Percentiles rank a stretch among this genome's conserved stretches.
Conservation (phyloP, 75 land plant genomes). For the Picea glauca region DNA sequence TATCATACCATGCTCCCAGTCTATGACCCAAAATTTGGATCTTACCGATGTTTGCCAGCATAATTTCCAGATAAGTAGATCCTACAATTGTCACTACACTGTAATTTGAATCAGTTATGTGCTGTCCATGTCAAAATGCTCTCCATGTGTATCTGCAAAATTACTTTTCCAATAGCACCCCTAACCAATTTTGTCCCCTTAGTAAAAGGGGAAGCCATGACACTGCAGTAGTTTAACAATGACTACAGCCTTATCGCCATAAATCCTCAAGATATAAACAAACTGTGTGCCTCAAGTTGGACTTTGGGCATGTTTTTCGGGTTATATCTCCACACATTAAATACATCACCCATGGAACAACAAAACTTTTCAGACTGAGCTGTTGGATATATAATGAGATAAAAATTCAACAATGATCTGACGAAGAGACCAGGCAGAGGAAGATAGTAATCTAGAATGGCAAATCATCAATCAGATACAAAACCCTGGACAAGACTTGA, state of each 20-base stretch:
- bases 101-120: neutral
- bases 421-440: neutral
- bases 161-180: neutral
- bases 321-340: neutral
- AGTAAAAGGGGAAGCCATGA: neutral
- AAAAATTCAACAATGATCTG: constrained; percentile 1
- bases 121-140: neutral
- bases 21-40: neutral
- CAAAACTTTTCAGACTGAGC: neutral
- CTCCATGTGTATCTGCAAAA: neutral
- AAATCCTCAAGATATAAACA: constrained; percentile 3
- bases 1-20: neutral
- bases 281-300: neutral
- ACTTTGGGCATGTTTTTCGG: neutral
- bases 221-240: constrained; percentile 1
- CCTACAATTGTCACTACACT: neutral
- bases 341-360: constrained; percentile 3
- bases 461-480: neutral
- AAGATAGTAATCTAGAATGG: neutral
- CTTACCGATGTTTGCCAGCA: neutral
- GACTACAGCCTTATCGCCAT: too few relatives aligned
- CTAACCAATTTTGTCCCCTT: neutral
- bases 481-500: constrained; percentile 8
- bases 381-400: constrained; percentile 3
- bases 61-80: neutral